Base-by-base conservation (phyloP, 768 basidiomycete species). In the Saitozyma sp. region DNA sequence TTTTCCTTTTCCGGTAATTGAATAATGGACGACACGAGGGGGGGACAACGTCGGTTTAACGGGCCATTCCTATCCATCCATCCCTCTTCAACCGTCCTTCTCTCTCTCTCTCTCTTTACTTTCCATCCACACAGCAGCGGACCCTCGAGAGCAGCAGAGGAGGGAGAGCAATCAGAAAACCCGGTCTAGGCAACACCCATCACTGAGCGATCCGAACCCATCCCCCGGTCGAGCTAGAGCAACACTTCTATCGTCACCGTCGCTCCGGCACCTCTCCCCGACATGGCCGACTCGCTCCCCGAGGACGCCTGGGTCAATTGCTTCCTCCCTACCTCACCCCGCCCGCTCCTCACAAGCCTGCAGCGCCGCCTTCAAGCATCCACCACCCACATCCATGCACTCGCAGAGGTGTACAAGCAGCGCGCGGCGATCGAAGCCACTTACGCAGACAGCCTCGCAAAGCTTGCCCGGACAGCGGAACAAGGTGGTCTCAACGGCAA, bases 351-450 rank as follows among this genome's bases (percentile, higher is more conserved):
- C 20, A 57, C 46, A 40, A 49, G 70, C 1, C 63, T 80, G 1
- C 69, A 70, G 55, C 49, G 64, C 0, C 65, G 78, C 0, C 46
- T 78, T 8, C 64, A 69, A 8, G 56, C 66, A 38, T 75, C 78
- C 0, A 67, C 67, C 1, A 70, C 74, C 19, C 69, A 74, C 50
- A 63, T 76, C 46, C 74, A 78, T 49, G 64, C 70, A 2, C 55
- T 80, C 3, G 75, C 76, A 45, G 79, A 79, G 54, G 63, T 78
- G 45, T 77, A 70, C 64, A 74, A 72, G 49, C 76, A 79, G 56
- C 64, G 79, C 10, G 74, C 78, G 0, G 62, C 64, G 3, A 73
- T 78, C 43, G 79, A 80, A 62, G 59, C 65, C 19, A 62, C 68
- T 20, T 80, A 80, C 63, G 76, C 75, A 0, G 74, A 73, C 14